Evolutionary conservation across 495 filamentous ascomycete species (phyloP).

Genomic region (Tuber umbilicatum): DNA sequence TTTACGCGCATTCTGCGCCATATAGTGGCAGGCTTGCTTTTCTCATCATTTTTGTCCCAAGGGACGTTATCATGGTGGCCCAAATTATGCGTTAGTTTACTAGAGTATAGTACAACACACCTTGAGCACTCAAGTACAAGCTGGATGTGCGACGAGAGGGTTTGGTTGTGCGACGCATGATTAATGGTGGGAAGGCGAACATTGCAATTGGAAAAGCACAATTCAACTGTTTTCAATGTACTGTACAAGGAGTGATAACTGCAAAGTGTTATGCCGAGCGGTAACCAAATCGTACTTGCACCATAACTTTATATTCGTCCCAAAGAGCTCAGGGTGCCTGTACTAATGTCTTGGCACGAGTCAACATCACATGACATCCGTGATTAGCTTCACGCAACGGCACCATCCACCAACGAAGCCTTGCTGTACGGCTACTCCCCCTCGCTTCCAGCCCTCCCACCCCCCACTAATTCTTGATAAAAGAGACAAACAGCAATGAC

Average conservation of each 20-base stretch:
- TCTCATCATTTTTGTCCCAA: no score
- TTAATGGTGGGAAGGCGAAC: not conserved
- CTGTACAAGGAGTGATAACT: not conserved
- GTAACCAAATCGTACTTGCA: not conserved
- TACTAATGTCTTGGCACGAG: not conserved
- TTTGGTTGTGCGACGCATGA: not conserved
- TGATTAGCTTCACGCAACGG: not conserved
- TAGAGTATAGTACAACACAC: no score
- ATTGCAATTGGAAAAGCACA: not conserved
- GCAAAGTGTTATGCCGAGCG: not conserved
- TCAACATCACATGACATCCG: not conserved
- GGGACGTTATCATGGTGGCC: no score
- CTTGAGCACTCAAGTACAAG: not conserved
- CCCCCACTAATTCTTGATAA: not conserved
- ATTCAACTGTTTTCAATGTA: not conserved
- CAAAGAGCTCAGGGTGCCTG: not conserved
- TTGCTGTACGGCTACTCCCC: not conserved
- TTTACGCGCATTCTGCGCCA: no score
- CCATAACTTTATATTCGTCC: not conserved
- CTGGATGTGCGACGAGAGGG: not conserved
- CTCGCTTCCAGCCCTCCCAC: not conserved
- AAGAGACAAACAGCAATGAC: constrained; percentile 14
- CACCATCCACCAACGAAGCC: not conserved
- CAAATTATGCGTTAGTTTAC: no score
- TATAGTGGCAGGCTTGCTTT: no score